Evolutionary conservation across 352 stramenopile genomes (phyloP), one percentile per base, ranked within the genome.

Genomic region (Saprolegnia parasitica): DNA sequence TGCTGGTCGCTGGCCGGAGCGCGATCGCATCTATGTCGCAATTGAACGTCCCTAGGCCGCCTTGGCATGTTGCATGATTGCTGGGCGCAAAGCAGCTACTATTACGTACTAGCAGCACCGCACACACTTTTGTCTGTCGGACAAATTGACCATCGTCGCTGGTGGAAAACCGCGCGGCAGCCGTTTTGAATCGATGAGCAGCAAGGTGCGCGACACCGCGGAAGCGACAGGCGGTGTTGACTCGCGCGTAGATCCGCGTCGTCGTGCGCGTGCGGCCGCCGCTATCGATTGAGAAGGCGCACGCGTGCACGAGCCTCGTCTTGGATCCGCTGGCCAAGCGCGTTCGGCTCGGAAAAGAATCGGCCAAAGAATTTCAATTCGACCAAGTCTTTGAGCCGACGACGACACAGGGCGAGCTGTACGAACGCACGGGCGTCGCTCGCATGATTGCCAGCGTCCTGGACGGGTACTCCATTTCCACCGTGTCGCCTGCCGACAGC

Each of bases 381-480:
- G 80, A 87, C 57, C 78, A 83, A 54, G 77, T 85, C 6, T 87
- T 83, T 71, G 78, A 76, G 35, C 72, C 68, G 0, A n/a, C 52
- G 0, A 77, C 67, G 5, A 66, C 74, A 0, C 80, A 83, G 75
- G 1, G 47, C 15, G 46, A 60, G 49, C 8, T 70, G 16, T 70
- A 40, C 23, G 46, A 70, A 1, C 18, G 18, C 16, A 49, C 46
- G 11, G 45, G 46, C 6, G 39, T 70, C 10, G 23, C 46, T 6
- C 1, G 45, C 54, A 70, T 62, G 49, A 46, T 70, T 21, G 13
- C 6, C 6, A 70, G 40, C 23, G 63, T 70, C 20, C 21, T 70
- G 15, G 63, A 70, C 23, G 63, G 63, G 50, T 67, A 56, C 18
- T 9, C n/a, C 9, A 42, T 23, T 10, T 40, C 54, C 10, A 46